Conservation (phyloP, 768 basidiomycete genomes). For the Dentipellis fragilis region DNA sequence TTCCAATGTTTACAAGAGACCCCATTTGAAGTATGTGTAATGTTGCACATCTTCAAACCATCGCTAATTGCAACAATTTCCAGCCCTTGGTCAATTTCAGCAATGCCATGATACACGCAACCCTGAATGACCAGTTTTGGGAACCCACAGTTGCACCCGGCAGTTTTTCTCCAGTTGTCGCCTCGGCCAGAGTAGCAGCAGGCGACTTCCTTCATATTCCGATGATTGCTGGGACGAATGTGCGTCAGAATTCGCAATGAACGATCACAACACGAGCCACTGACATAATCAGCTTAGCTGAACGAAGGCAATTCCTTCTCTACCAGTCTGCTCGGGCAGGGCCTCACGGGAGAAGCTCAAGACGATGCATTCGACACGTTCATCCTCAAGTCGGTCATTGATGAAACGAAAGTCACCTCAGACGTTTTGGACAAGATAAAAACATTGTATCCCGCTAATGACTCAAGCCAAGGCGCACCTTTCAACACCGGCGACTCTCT, state of each 20-base stretch:
- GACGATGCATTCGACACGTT: conserved; percentile 35
- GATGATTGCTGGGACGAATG: conserved; percentile 42
- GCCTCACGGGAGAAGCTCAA: conserved; percentile 30
- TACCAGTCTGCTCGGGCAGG: conserved; percentile 26
- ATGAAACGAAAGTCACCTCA: conserved; percentile 36
- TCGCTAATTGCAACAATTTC: not conserved
- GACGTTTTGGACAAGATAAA: conserved; percentile 31
- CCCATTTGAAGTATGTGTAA: conserved; percentile 29
- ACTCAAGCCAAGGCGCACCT: conserved; percentile 25
- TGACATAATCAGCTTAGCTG: conserved; percentile 22
- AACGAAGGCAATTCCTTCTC: conserved; percentile 46
- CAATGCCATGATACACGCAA: conserved; percentile 33
- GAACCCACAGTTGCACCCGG: conserved; percentile 40
- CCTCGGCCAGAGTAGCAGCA: conserved; percentile 31
- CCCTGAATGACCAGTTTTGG: conserved; percentile 46
- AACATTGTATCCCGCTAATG: conserved; percentile 37
- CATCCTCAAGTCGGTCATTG: conserved; percentile 39
- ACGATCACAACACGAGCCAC: conserved; percentile 20
- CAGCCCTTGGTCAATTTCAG: conserved; percentile 38
- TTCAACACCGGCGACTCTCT: conserved; percentile 53
- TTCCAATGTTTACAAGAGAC: conserved; percentile 36
- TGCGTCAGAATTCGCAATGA: conserved; percentile 27
- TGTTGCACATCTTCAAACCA: not conserved
- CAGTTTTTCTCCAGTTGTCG: conserved; percentile 34
- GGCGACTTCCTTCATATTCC: conserved; percentile 44